Evolutionary conservation across 306 rosid species (phyloP).

Genomic region (Cajanus cajan): DNA sequence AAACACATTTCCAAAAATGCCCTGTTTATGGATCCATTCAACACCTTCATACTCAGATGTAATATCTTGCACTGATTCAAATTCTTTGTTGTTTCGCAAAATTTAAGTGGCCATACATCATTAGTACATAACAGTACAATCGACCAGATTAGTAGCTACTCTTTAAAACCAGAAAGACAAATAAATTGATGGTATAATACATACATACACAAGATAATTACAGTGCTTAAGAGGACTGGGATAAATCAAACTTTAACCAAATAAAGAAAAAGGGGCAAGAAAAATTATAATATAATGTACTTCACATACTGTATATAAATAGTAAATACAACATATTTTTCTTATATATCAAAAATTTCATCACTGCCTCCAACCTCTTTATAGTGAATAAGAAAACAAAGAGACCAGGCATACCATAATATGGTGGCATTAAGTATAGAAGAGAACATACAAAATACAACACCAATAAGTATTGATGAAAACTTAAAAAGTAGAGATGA

Average conservation of each 20-base stretch:
- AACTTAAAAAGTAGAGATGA: not conserved
- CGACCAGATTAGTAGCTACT: not conserved
- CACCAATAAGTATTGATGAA: not conserved
- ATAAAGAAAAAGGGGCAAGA: not conserved
- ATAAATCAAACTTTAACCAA: not conserved
- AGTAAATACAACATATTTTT: not conserved
- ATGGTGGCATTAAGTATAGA: not conserved
- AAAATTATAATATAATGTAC: not conserved
- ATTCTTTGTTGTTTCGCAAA: not conserved
- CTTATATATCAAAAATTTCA: not conserved
- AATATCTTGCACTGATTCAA: not conserved
- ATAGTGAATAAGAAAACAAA: not conserved
- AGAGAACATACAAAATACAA: not conserved
- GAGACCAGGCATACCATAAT: not conserved
- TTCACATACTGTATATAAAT: not conserved
- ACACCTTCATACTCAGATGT: not conserved
- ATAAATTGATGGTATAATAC: not conserved
- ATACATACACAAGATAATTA: not conserved
- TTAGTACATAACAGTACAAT: not conserved
- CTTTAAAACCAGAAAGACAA: conserved; percentile 20
- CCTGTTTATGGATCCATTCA: not conserved
- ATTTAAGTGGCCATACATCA: not conserved
- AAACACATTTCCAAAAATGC: not conserved
- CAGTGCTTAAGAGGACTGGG: not conserved
- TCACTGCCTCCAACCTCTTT: not conserved